Conservation (phyloP, 2,329 filamentous ascomycete genomes). For the Hortaea sp. region DNA sequence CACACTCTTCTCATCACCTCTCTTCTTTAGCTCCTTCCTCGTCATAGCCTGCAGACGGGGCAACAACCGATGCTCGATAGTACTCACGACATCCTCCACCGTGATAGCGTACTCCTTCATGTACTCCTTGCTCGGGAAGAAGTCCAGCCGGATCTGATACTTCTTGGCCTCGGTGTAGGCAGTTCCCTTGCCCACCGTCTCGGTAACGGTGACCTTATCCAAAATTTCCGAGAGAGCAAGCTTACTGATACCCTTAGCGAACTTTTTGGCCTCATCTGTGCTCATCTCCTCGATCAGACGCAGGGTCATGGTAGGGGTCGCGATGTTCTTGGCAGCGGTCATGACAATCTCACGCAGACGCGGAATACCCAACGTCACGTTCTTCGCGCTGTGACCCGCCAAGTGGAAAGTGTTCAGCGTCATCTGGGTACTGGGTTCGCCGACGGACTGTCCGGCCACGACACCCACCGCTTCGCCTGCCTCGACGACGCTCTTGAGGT, state of each 20-base stretch:
- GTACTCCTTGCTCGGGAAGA: conserved; percentile 82
- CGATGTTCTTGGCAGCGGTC: conserved; percentile 84
- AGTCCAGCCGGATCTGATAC: conserved; percentile 69
- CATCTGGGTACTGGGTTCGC: conserved; percentile 98
- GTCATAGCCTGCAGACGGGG: conserved; percentile 60
- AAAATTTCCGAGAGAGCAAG: conserved; percentile 76
- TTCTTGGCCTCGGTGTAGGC: conserved; percentile 66
- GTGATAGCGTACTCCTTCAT: conserved; percentile 74
- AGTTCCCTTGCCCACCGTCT: conserved; percentile 63
- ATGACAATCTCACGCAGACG: conserved; percentile 95
- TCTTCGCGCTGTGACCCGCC: conserved; percentile 95
- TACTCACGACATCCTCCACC: conserved; percentile 63
- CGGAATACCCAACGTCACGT: conserved; percentile 97
- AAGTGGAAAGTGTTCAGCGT: conserved; percentile 99
- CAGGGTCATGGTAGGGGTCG: conserved; percentile 84
- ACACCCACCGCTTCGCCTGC: conserved; percentile 95
- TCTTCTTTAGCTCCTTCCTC: conserved; percentile 70
- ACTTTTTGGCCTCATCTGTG: conserved; percentile 59
- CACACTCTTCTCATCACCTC: conserved; percentile 47
- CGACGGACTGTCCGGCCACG: conserved; percentile 90
- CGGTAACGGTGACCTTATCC: conserved; percentile 69
- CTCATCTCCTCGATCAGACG: conserved; percentile 64
- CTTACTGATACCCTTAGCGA: conserved; percentile 85
- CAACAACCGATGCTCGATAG: conserved; percentile 73
- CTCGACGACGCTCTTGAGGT: conserved; percentile 82